Evolutionary conservation across 306 rosid genomes (phyloP).

Genomic region (Vachellia collinsii): DNA sequence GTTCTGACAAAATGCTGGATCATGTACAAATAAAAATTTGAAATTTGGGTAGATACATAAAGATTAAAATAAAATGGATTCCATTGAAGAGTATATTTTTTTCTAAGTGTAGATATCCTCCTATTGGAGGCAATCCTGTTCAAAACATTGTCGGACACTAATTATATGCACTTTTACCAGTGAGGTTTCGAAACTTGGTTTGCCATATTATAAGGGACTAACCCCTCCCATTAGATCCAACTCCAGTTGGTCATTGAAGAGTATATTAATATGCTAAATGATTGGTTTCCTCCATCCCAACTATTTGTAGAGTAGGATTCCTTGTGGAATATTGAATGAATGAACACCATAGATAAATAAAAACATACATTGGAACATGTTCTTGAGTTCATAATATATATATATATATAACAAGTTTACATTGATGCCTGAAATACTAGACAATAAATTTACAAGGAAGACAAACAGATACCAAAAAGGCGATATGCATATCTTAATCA

Average conservation of each 20-base stretch:
- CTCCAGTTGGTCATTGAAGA: not conserved
- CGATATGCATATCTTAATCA: not conserved
- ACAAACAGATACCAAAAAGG: not conserved
- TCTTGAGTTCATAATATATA: not conserved
- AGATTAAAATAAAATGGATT: not conserved
- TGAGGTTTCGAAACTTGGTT: too few relatives aligned
- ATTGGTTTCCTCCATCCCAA: not conserved
- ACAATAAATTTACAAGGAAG: not conserved
- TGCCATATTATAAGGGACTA: too few relatives aligned
- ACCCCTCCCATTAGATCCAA: too few relatives aligned
- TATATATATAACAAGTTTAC: not conserved
- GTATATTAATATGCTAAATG: not conserved
- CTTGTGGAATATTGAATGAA: not conserved
- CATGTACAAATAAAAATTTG: not conserved
- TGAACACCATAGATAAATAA: not conserved
- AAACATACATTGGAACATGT: not conserved
- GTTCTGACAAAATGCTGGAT: not conserved
- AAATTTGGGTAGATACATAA: not conserved
- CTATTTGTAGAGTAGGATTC: not conserved
- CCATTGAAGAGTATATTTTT: not conserved
- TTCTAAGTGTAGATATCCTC: too few relatives aligned
- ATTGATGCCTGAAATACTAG: not conserved
- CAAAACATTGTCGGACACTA: too few relatives aligned
- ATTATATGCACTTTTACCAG: too few relatives aligned
- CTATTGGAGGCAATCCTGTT: too few relatives aligned